Conservation (phyloP, 331 rosid genomes). For the Pyrus hybrid region DNA sequence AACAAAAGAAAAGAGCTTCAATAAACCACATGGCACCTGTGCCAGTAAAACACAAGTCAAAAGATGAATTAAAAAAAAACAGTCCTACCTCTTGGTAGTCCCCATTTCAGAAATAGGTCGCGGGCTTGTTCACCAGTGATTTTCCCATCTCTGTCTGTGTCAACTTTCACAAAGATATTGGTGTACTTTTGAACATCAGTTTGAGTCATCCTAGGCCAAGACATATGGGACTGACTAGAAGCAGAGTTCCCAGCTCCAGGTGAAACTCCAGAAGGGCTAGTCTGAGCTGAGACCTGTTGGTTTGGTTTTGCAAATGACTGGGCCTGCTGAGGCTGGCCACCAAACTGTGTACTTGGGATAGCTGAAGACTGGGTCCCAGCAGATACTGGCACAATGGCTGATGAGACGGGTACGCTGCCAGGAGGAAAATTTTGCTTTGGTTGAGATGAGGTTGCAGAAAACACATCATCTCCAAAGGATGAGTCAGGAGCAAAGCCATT, state of each 20-base stretch:
- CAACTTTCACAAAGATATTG: constrained; percentile 86
- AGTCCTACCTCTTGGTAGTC: constrained; percentile 76
- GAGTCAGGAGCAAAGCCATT: constrained; percentile 62
- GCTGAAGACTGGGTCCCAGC: constrained; percentile 42
- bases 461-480: constrained; percentile 62
- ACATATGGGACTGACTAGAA: constrained; percentile 49
- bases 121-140: constrained; percentile 94
- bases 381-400: constrained; percentile 40
- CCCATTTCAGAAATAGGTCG: constrained; percentile 91
- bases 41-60: not conserved
- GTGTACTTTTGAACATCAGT: constrained; percentile 81
- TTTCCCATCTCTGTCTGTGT: constrained; percentile 92
- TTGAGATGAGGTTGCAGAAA: constrained; percentile 55
- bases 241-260: constrained; percentile 45
- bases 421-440: constrained; percentile 44
- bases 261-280: constrained; percentile 34
- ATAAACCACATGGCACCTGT: not conserved
- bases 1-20: not conserved
- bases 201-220: constrained; percentile 90
- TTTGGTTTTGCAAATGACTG: constrained; percentile 41
- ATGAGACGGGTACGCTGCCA: constrained; percentile 29
- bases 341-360: constrained; percentile 37
- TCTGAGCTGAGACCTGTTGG: constrained; percentile 37
- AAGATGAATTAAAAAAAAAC: constrained; percentile 7
- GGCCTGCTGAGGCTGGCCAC: constrained; percentile 43